Base-by-base conservation (phyloP, 2,329 filamentous ascomycete species). In the Fusarium caatingaense region DNA sequence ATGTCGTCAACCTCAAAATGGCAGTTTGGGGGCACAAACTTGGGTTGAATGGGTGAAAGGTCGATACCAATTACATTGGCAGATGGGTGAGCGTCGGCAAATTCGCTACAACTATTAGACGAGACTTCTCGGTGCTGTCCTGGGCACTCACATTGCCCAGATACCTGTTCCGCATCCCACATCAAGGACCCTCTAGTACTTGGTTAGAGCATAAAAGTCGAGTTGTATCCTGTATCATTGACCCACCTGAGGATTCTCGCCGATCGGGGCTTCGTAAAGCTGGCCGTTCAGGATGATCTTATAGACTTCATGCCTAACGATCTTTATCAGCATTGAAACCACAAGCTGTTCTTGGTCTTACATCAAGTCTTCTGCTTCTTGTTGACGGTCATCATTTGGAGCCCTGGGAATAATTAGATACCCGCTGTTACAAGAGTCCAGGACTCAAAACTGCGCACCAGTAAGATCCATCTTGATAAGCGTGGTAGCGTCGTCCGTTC, bases 1-100 rank as follows among this genome's bases (percentile, higher is more conserved):
- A 88, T 84, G 68, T 92, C 88, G 75, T 91, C 89, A 41, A 91
- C 84, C 57, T 90, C 83, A 60, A 91, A 92, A 64, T 86, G 84
- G 56, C 89, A 87, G 71, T 91, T 92, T 18, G 84, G 82, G 1
- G 89, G 88, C 0, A 90, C 84, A 76, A 80, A 86, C 18, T 79
- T 79, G 4, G 87, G 87, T 63, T 89, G 87, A 16, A 88, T 87
- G 1, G 87, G 86, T 16, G 85, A 88, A 3, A 89, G 80, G 68
- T 89, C 87, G 5, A 86, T 85, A 12, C 87, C 87, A 41, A 83
- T 82, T 5, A 78, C 86, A 79, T 76, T 80, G 42, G 78, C 82
- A 55, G 81, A 76, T 21, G 85, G 84, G 56, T 85, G 82, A 3
- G 79, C 60, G 56, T 86, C 77, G 61, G 81, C 71, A 23, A 73